Evolutionary conservation across 345 rosid species (phyloP).

Genomic region (Eucalyptus paniculata): DNA sequence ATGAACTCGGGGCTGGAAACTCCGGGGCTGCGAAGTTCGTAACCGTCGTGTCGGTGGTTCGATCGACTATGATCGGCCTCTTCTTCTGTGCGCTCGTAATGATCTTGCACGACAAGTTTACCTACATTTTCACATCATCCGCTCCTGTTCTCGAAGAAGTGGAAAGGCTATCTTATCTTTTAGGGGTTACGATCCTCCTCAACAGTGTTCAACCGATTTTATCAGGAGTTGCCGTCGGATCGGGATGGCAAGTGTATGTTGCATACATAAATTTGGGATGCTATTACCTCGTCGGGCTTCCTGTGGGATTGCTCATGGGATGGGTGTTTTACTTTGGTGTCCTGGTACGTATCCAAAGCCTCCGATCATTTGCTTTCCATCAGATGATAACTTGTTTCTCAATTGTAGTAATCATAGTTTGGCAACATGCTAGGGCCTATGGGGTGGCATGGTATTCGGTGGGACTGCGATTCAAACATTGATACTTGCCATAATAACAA

Average conservation of each 20-base stretch:
- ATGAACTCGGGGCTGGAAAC: conserved; percentile 24
- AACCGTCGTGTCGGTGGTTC: conserved; percentile 4
- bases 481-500: conserved; percentile 32
- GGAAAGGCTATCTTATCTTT: neutral
- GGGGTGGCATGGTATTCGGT: conserved; percentile 56
- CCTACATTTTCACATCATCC: conserved; percentile 13
- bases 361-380: neutral
- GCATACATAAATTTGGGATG: conserved; percentile 65
- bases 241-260: conserved; percentile 66
- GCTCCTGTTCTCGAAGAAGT: conserved; percentile 7
- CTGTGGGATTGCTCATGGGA: conserved; percentile 56
- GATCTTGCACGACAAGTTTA: neutral
- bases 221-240: conserved; percentile 79
- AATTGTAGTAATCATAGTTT: neutral
- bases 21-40: conserved; percentile 20
- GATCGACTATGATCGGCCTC: conserved; percentile 9
- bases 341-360: conserved; percentile 14
- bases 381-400: neutral
- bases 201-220: conserved; percentile 25
- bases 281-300: conserved; percentile 59
- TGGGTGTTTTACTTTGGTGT: conserved; percentile 51
- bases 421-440: conserved; percentile 34
- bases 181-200: conserved; percentile 18
- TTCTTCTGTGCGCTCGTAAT: conserved; percentile 4
- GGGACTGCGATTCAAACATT: conserved; percentile 30